Percentiles rank a stretch among this genome's conserved stretches.
Conservation (phyloP, 805 yeast species). For the Yarrowia yakushimensis region DNA sequence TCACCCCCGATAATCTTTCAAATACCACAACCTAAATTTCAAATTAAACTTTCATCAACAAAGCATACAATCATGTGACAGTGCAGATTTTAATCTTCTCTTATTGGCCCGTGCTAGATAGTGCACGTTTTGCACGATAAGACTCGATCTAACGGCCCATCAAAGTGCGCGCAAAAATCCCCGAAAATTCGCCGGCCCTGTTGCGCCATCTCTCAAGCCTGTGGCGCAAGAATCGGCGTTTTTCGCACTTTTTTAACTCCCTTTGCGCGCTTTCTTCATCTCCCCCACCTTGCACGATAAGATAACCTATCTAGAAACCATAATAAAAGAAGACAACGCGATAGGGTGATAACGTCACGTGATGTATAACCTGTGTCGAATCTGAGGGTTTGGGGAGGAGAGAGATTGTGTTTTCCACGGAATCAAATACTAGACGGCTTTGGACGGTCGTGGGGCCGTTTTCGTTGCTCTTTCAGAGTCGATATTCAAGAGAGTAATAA, state of each 20-base stretch:
- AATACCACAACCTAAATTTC: background rate
- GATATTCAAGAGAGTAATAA: no score
- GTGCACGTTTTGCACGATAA: constrained; percentile 19
- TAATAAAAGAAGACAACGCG: background rate
- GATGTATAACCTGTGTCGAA: no score
- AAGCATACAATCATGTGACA: constrained; percentile 21
- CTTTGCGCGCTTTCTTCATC: background rate
- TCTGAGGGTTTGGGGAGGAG: no score
- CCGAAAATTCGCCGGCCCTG: background rate
- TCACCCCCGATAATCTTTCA: no score
- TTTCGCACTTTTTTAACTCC: no score
- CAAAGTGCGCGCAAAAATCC: background rate
- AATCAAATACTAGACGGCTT: no score
- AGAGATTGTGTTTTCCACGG: no score
- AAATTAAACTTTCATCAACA: background rate
- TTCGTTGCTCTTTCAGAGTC: no score
- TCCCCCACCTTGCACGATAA: constrained; percentile 20
- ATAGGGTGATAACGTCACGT: constrained; percentile 21
- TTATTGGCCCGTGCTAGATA: constrained; percentile 24
- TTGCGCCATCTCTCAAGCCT: background rate
- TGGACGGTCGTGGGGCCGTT: no score
- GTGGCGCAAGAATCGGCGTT: no score
- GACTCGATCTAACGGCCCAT: background rate
- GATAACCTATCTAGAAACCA: constrained; percentile 20
- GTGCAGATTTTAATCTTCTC: constrained; percentile 18